These are phyloP conservation scores for Yueomyces sinensis DNA, from an alignment of 805 yeast genomes.

Conservation along the genomic window DNA sequence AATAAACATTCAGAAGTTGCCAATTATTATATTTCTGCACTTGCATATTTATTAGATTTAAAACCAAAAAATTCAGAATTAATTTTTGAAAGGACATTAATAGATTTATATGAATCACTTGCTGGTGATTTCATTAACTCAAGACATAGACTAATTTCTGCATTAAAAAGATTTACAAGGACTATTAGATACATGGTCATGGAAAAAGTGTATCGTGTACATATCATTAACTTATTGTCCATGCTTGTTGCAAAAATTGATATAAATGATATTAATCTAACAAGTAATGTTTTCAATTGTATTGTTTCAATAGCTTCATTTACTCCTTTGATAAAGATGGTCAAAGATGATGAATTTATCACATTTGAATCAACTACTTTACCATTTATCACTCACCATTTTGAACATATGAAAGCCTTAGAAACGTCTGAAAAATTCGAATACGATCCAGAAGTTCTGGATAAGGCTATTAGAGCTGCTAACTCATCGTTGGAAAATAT, in stretches of 20 bases:
- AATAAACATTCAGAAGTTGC: conserved; percentile 49
- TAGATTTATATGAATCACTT: conserved; percentile 69
- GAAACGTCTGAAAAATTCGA: conserved; percentile 20
- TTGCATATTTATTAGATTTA: conserved; percentile 53
- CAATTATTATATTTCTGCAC: conserved; percentile 42
- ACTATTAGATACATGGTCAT: conserved; percentile 54
- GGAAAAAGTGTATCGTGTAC: conserved; percentile 57
- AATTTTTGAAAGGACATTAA: conserved; percentile 39
- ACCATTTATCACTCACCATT: conserved; percentile 54
- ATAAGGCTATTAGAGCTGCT: conserved; percentile 55
- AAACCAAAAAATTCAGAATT: conserved; percentile 30
- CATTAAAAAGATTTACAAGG: conserved; percentile 53
- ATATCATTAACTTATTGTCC: conserved; percentile 59
- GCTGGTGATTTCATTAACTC: conserved; percentile 51
- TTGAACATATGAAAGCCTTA: conserved; percentile 33
- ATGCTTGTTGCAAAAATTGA: conserved; percentile 74
- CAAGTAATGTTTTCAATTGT: conserved; percentile 53
- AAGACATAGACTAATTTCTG: conserved; percentile 66
- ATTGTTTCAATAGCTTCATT: conserved; percentile 59
- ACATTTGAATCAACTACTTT: conserved; percentile 28
- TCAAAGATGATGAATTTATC: conserved; percentile 25
- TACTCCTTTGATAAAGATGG: conserved; percentile 57
- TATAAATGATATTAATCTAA: conserved; percentile 68
- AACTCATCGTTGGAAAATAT: conserved; percentile 57
- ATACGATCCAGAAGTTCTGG: conserved; percentile 33